Evolutionary conservation across 225 moss, liverwort and hornwort species (phyloP), one percentile per base, ranked within the genome.

Genomic region (Bryoerythrophyllum caledonicum): DNA sequence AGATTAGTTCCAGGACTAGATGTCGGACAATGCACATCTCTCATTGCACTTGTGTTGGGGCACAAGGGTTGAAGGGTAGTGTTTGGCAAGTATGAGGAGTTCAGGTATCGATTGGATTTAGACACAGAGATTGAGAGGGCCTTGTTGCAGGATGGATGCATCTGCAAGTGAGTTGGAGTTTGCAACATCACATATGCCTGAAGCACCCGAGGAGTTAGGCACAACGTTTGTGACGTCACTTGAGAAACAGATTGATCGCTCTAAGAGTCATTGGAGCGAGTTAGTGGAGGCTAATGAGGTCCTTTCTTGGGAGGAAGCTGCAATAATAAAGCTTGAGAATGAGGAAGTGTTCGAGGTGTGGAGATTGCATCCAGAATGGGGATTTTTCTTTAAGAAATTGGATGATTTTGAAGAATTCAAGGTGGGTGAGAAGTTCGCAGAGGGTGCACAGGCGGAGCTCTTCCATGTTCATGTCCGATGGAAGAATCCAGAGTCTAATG

Each of bases 71-170:
- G 4, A 32, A 32, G 32, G 20, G 10, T 11, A 62, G 62, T 62
- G 62, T 34, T 37, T 19, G 9, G 4, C 0, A n/a, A 2, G 37
- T 37, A 8, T 37, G 0, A 40, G 2, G 13, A 13, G 40, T 40
- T 63, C 0, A 23, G 3, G 12, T 5, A 13, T 5, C 2, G 0
- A 4, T 0, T 12, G 13, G n/a, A 32, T 25, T 1, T 5, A 5
- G 16, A 25, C 7, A 7, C 0, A 13, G 24, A 65, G 1, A 43
- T 24, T 65, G 65, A 3, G 41, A 41, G 65, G 43, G 24, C 43
- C 8, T 43, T 8, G 14, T 15, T 7, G 43, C 25, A 25, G 23
- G 1, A 65, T 64, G 65, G 65, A 13, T 14, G 65, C 65, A 12
- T 6, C 6, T 5, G 46, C 46, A n/a, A 21, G 21, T 6, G 40